Percentiles rank a stretch among this genome's conserved stretches.
These are phyloP conservation scores for Vigna angularis DNA, from an alignment of 306 rosid genomes.

Conservation along the genomic window DNA sequence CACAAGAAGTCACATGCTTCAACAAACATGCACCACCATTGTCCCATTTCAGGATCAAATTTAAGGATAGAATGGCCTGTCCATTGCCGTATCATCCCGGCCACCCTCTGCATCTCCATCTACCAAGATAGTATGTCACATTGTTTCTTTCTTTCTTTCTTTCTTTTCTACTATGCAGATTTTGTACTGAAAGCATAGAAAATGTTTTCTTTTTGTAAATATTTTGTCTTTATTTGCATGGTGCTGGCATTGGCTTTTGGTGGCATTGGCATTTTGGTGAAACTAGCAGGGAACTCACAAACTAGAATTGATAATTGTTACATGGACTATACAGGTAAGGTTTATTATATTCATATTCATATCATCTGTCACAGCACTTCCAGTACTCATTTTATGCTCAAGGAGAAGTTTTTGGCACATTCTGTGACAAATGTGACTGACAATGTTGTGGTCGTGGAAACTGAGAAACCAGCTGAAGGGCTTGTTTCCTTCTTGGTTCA, in stretches of 20 bases:
- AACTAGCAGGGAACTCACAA: not conserved
- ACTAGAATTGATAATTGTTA: constrained; percentile 68
- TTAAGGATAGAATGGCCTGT: constrained; percentile 4
- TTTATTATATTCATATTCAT: not conserved
- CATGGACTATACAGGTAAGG: constrained; percentile 59
- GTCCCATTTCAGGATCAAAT: constrained; percentile 30
- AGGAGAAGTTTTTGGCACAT: constrained; percentile 51
- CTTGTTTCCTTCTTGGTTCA: constrained; percentile 41
- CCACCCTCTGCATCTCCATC: constrained; percentile 8
- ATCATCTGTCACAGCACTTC: constrained; percentile 3
- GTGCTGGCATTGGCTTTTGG: constrained; percentile 43
- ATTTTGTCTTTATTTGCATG: not conserved
- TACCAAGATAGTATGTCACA: constrained; percentile 20
- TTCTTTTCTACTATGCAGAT: no score
- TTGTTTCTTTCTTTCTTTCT: not conserved
- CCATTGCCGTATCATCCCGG: not conserved
- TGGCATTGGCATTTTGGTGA: constrained; percentile 65
- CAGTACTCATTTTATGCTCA: constrained; percentile 55
- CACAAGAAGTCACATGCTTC: constrained; percentile 42
- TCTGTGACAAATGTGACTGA: constrained; percentile 58
- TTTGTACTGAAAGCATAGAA: not conserved
- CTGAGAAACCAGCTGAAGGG: constrained; percentile 43
- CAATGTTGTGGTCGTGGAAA: constrained; percentile 60
- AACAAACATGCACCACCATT: constrained; percentile 6
- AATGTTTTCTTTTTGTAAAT: not conserved